phyloP scores from a whole-genome alignment of 2,329 filamentous ascomycete genomes.

The Talaromyces sp. region DNA sequence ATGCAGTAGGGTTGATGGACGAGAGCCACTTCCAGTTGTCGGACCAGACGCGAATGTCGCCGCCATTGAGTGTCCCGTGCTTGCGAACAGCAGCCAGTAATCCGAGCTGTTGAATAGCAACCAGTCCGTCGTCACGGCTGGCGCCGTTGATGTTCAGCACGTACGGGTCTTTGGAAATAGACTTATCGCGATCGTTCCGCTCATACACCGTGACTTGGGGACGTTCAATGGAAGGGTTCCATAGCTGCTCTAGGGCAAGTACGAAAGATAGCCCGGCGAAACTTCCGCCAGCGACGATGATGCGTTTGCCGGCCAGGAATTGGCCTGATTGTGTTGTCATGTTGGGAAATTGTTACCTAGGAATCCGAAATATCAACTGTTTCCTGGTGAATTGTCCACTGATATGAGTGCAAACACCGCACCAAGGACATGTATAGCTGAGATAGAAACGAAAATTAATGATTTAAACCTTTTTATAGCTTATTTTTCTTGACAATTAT shows the following conservation, averaged over 20 bases:
- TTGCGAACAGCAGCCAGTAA: background rate
- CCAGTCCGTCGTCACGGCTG: conserved; percentile 3
- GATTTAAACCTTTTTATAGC: too few species aligned
- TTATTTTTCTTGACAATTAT: too few species aligned
- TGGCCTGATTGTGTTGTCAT: background rate
- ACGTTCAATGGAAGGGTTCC: conserved; percentile 23
- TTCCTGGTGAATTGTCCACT: too few species aligned
- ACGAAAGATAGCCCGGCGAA: conserved; percentile 42
- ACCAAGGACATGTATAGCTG: too few species aligned
- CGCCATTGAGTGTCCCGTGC: conserved; percentile 2
- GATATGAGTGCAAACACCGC: too few species aligned
- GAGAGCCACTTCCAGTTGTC: conserved; percentile 11
- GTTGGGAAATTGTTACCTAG: background rate
- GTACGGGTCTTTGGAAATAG: conserved; percentile 6
- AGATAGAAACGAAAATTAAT: too few species aligned
- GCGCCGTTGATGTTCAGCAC: conserved; percentile 6
- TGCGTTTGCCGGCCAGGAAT: conserved; percentile 32
- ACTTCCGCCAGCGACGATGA: conserved; percentile 42
- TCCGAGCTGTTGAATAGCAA: background rate
- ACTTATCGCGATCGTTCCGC: background rate
- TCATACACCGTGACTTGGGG: conserved; percentile 27
- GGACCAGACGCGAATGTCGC: conserved; percentile 6
- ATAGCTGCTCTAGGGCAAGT: conserved; percentile 37
- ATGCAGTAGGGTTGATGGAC: conserved; percentile 6
- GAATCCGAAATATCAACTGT: too few species aligned